These are phyloP conservation scores for Solanum sparsipilum DNA, from an alignment of 257 asterid genomes.

Conservation along the genomic window DNA sequence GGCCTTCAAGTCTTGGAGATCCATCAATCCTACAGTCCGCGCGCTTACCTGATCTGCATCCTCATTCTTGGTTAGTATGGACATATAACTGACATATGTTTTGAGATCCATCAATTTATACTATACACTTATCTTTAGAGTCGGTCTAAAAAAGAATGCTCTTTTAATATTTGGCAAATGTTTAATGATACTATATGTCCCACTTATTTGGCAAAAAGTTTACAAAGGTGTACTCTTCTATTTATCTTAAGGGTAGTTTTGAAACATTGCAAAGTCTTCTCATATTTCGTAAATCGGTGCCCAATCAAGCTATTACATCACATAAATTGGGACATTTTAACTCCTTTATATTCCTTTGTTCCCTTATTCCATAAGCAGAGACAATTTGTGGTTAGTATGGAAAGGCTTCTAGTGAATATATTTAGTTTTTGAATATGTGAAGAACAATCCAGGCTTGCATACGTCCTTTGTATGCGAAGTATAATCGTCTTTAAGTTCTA, in stretches of 20 bases:
- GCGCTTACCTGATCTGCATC: constrained; percentile 7
- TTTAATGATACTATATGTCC: background rate
- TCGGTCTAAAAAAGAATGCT: rapidly evolving
- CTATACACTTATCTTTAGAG: background rate
- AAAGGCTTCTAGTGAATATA: background rate
- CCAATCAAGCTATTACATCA: background rate
- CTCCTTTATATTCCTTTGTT: too few relatives aligned
- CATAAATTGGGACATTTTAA: background rate
- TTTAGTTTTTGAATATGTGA: background rate
- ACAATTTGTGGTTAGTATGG: constrained; percentile 6
- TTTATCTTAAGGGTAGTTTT: background rate
- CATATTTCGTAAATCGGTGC: background rate
- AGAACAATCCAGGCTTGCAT: background rate
- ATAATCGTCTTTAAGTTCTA: background rate
- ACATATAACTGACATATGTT: background rate
- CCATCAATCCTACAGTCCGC: constrained; percentile 3
- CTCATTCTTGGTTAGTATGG: constrained; percentile 12
- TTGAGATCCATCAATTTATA: background rate
- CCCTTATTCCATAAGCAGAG: background rate
- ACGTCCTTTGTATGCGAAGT: background rate
- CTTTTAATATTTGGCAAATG: background rate
- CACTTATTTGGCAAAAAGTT: background rate
- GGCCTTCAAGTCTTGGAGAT: constrained; percentile 6
- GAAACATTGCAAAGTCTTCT: background rate
- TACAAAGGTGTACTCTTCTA: background rate